Evolutionary conservation across 129 eudicot genomes (phyloP).

Genomic region (Chrysanthemum seticuspe): DNA sequence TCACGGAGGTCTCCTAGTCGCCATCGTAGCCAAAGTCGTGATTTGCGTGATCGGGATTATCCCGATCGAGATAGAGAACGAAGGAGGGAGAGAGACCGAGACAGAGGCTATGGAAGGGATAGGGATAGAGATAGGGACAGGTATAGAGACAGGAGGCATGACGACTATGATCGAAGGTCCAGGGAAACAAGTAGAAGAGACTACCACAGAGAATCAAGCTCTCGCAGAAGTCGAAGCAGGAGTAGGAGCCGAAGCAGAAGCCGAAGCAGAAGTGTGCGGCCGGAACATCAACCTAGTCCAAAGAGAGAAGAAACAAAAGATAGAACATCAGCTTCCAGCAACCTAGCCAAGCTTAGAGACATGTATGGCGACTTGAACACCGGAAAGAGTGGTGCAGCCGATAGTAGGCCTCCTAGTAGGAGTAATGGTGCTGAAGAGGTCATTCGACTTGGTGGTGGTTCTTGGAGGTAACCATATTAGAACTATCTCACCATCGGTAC

Average conservation of each 20-base stretch:
- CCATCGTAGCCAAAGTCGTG: conserved; percentile 79
- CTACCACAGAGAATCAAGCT: conserved; percentile 52
- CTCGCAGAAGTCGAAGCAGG: conserved; percentile 64
- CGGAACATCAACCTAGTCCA: conserved; percentile 42
- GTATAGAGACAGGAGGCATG: conserved; percentile 54
- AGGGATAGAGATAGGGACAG: conserved; percentile 48
- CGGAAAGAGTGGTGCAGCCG: conserved; percentile 48
- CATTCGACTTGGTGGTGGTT: conserved; percentile 83
- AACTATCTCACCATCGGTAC: neutral
- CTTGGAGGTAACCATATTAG: conserved; percentile 52
- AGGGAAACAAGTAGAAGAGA: conserved; percentile 55
- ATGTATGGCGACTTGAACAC: conserved; percentile 74
- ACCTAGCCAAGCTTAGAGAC: conserved; percentile 90
- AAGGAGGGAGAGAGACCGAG: conserved; percentile 38
- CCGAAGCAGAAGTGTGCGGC: conserved; percentile 52
- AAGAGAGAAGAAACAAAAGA: conserved; percentile 47
- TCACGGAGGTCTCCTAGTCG: conserved; percentile 69
- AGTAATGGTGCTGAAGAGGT: conserved; percentile 75
- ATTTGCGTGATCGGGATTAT: conserved; percentile 63
- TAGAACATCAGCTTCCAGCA: conserved; percentile 62
- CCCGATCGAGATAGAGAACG: conserved; percentile 46
- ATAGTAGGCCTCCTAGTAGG: conserved; percentile 37
- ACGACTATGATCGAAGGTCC: conserved; percentile 60
- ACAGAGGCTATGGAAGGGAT: conserved; percentile 32
- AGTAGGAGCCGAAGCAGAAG: conserved; percentile 73